Evolutionary conservation across 2,329 filamentous ascomycete species (phyloP), one percentile per base, ranked within the genome.

Genomic region (Bimuria novae-zelandiae): DNA sequence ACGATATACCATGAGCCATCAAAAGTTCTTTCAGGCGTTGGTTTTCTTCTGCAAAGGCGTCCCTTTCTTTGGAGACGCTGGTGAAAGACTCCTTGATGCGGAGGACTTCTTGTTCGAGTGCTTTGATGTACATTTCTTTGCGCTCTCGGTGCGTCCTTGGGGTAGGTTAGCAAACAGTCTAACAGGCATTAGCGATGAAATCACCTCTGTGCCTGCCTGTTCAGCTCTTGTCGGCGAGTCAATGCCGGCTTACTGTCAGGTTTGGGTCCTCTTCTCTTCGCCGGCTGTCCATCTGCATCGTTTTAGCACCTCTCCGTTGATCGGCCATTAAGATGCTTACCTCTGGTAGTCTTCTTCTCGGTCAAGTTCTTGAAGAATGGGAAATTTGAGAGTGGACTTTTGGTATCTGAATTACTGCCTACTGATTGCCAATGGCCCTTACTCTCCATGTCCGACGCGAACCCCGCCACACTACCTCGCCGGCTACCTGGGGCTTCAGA

Each of bases 61-160:
- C 85, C 67, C 91, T 90, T 70, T 95, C 90, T 62, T 89, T 86
- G 6, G 85, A 83, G 16, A 88, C 83, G 45, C 83, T 86, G 65
- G 86, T 86, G 68, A 87, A 93, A n/a, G 88, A 82, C 70, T 97
- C 92, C 71, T 95, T 94, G 37, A 97, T 80, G 43, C 91, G 87
- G 17, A 95, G 81, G 4, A 97, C 89, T 75, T 97, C 92, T 68
- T 93, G 88, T 75, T 99, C 94, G 14, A 97, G 84, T 10, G 89
- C 86, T 74, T 95, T 95, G 79, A 97, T 95, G 73, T 97, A 97
- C 65, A 92, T 83, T 76, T 97, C 94, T 74, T 97, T 97, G 62
- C 94, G 86, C 77, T 97, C 94, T 51, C 94, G 91, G 75, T 99
- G 94, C 16, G 94, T 97, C 70, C 94, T 96, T 69, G 0, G 14